Percentiles rank a stretch among this genome's conserved stretches.
Conservation (phyloP, 495 filamentous ascomycete species). For the Acidomyces sp. region DNA sequence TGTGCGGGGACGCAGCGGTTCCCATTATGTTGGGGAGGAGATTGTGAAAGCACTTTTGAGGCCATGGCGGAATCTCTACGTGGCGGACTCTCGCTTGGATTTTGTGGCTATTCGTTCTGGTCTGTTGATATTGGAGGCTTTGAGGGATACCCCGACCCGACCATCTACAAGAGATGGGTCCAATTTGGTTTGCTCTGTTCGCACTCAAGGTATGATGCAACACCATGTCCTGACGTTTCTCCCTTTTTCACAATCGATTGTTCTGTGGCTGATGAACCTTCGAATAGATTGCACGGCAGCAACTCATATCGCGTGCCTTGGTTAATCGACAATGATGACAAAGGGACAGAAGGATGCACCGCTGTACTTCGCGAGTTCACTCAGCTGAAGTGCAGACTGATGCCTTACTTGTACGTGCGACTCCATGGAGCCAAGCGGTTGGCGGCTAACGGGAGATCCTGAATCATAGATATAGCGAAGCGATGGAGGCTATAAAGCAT, state of each 20-base stretch:
- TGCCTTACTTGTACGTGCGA: constrained; percentile 28
- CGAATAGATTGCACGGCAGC: constrained; percentile 54
- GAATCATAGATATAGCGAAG: no score
- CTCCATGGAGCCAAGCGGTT: no score
- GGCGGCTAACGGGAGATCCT: no score
- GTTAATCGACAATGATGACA: constrained; percentile 44
- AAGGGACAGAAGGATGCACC: constrained; percentile 18
- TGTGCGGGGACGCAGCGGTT: constrained; percentile 55
- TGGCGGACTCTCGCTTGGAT: constrained; percentile 51
- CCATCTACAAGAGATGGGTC: constrained; percentile 67
- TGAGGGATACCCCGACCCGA: constrained; percentile 51
- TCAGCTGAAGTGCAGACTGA: constrained; percentile 22
- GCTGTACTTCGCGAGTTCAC: constrained; percentile 23
- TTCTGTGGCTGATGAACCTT: no score
- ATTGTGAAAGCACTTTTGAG: constrained; percentile 59
- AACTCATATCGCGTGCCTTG: constrained; percentile 59
- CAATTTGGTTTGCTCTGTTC: constrained; percentile 40
- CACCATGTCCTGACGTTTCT: constrained; percentile 15
- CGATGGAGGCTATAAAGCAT: constrained; percentile 20
- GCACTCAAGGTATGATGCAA: background rate
- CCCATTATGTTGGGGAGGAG: constrained; percentile 53
- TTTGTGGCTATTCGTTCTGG: constrained; percentile 59
- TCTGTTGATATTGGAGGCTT: constrained; percentile 61
- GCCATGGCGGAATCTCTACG: constrained; percentile 62
- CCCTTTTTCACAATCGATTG: constrained; percentile 52